These are phyloP conservation scores for Rhododendron ferrugineum DNA, from an alignment of 148 eudicot species.

Conservation along the genomic window DNA sequence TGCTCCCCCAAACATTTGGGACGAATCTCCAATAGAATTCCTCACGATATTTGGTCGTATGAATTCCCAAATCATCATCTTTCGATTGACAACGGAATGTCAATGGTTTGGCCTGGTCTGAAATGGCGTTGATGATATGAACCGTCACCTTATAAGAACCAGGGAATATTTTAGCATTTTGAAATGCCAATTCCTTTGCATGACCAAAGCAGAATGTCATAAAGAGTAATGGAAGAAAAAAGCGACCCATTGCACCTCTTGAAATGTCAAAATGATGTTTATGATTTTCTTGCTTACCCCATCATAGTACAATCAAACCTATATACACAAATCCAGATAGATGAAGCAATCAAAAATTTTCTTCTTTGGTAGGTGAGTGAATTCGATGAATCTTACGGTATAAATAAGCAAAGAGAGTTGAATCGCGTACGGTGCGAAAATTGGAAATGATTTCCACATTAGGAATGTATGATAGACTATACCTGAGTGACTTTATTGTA, in stretches of 20 bases:
- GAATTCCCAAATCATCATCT: not conserved
- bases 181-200: not conserved
- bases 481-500: no score
- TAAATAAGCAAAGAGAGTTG: no score
- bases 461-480: not conserved
- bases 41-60: not conserved
- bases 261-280: not conserved
- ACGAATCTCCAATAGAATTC: not conserved
- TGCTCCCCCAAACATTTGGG: not conserved
- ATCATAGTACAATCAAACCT: not conserved
- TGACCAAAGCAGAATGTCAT: not conserved
- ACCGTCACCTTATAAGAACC: not conserved
- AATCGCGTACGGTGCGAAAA: no score
- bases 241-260: not conserved
- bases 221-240: not conserved
- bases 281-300: not conserved
- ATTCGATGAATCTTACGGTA: not conserved
- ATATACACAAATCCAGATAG: not conserved
- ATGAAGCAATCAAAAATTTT: not conserved
- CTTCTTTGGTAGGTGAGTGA: not conserved
- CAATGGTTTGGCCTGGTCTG: not conserved
- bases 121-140: not conserved
- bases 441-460: no score
- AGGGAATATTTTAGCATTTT: not conserved
- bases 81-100: not conserved